Evolutionary conservation across 176 grass and related monocot species (phyloP).

Genomic region (sorghum (Sorghum bicolor)): DNA sequence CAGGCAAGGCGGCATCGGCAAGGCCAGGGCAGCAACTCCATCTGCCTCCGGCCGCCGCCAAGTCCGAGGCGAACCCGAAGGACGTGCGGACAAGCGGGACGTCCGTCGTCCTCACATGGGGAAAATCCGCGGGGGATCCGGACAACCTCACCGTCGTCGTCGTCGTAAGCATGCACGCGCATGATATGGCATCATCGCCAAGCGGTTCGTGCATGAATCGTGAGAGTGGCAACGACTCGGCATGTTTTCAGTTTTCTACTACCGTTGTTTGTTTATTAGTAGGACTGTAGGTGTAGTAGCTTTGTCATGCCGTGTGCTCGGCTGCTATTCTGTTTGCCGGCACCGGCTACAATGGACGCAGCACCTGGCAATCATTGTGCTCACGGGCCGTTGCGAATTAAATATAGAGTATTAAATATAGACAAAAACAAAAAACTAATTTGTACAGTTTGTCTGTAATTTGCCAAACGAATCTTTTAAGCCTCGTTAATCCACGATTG

Average conservation of each 20-base stretch:
- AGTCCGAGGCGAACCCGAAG: neutral
- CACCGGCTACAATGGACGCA: too few species aligned
- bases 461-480: too few species aligned
- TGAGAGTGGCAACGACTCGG: neutral
- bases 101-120: conserved; percentile 3
- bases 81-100: neutral
- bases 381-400: neutral
- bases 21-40: neutral
- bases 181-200: neutral
- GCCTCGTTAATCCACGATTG: too few species aligned
- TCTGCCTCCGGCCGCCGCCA: neutral
- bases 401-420: too few species aligned
- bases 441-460: too few species aligned
- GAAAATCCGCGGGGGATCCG: neutral
- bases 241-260: neutral
- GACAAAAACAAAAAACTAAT: too few species aligned
- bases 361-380: conserved; percentile 3
- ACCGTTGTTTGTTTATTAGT: neutral
- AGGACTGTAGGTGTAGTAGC: too few species aligned
- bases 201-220: neutral
- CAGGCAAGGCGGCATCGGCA: neutral
- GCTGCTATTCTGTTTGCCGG: neutral
- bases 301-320: neutral
- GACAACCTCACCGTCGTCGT: neutral
- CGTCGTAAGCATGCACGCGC: neutral